phyloP scores from a whole-genome alignment of 2,329 filamentous ascomycete genomes.

The Lachnellula subtilissima region DNA sequence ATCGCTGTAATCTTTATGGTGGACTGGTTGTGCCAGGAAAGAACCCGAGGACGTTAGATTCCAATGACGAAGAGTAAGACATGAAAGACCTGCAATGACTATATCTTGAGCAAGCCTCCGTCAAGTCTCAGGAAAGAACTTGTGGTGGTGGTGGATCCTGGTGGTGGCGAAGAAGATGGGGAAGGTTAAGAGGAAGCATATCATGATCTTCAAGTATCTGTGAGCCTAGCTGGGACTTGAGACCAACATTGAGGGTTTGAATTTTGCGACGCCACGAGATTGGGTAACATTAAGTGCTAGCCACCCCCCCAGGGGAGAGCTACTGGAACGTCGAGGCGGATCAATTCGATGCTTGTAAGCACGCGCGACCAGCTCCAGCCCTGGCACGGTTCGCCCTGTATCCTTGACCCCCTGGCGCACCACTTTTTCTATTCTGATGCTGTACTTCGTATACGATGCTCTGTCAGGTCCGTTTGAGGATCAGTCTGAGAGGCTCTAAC shows the following conservation, averaged over 20 bases:
- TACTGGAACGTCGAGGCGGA: constrained; percentile 21
- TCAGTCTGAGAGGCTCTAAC: too few relatives aligned
- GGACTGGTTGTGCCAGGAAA: constrained; percentile 1
- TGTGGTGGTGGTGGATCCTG: constrained; percentile 1
- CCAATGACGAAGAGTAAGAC: constrained; percentile 9
- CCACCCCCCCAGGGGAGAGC: constrained; percentile 4
- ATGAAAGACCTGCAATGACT: constrained; percentile 3
- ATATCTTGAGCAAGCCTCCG: constrained; percentile 1
- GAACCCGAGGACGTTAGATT: constrained; percentile 7
- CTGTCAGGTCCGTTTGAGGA: constrained; percentile 6
- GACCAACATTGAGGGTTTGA: constrained; percentile 23
- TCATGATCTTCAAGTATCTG: constrained; percentile 22
- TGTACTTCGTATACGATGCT: not conserved
- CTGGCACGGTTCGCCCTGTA: constrained; percentile 23
- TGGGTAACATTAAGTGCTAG: constrained; percentile 16
- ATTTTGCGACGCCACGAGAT: constrained; percentile 29
- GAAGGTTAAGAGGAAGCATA: constrained; percentile 22
- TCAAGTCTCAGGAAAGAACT: constrained; percentile 2
- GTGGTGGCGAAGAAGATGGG: constrained; percentile 13
- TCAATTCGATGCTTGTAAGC: constrained; percentile 29
- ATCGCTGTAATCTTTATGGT: constrained; percentile 10
- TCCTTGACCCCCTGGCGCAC: constrained; percentile 21
- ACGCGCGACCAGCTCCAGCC: constrained; percentile 24
- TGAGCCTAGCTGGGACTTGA: constrained; percentile 11
- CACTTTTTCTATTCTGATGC: constrained; percentile 24